phyloP scores from a whole-genome alignment of 2,329 filamentous ascomycete species.

The Phyllosticta ampelicida region DNA sequence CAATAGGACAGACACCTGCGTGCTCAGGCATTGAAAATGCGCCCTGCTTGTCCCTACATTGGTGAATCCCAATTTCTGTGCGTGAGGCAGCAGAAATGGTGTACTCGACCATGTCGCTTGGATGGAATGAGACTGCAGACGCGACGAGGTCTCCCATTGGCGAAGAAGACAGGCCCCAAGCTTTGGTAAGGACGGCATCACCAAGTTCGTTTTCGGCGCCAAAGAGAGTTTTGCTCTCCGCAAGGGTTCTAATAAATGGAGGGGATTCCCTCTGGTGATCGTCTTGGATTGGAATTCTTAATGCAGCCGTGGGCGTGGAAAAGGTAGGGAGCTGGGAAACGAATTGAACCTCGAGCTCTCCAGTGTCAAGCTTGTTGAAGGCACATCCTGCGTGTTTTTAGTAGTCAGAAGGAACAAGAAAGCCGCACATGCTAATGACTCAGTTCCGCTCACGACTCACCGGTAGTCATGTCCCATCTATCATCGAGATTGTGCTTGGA shows the following conservation, averaged over 20 bases:
- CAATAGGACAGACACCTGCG: constrained; percentile 9
- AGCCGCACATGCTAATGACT: neutral
- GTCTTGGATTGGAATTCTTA: constrained; percentile 17
- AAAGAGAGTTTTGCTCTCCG: constrained; percentile 31
- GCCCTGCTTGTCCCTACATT: neutral
- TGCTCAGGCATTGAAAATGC: constrained; percentile 5
- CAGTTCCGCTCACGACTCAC: constrained; percentile 11
- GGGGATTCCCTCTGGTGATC: constrained; percentile 14
- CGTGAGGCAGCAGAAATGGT: constrained; percentile 37
- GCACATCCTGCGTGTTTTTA: constrained; percentile 20
- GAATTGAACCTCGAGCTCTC: constrained; percentile 22
- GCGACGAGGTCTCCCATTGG: constrained; percentile 39
- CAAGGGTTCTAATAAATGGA: constrained; percentile 32
- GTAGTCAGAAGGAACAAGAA: neutral
- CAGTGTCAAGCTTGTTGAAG: constrained; percentile 13
- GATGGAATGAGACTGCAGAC: constrained; percentile 42
- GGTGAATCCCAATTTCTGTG: constrained; percentile 10
- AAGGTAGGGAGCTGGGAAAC: constrained; percentile 27
- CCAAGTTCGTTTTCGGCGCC: constrained; percentile 40
- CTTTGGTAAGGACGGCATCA: constrained; percentile 38
- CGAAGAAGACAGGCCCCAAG: constrained; percentile 42
- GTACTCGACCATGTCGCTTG: constrained; percentile 48
- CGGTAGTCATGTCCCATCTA: constrained; percentile 33
- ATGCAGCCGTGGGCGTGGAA: constrained; percentile 20
- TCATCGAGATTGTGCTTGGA: constrained; percentile 26